Base-by-base conservation (phyloP, 306 rosid species). In the Prunus mume region DNA sequence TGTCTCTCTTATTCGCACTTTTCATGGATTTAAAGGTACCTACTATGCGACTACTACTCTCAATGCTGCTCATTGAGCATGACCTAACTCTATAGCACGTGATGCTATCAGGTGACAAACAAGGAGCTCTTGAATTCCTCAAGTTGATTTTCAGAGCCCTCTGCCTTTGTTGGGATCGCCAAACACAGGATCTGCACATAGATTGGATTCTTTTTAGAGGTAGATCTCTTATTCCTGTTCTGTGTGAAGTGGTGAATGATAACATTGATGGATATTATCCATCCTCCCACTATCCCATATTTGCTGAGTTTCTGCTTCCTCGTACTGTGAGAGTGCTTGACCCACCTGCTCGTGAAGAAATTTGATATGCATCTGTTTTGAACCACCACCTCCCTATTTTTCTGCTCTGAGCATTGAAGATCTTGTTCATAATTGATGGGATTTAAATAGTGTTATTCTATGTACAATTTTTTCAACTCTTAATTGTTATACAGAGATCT, bases 171-270 rank as follows among this genome's bases (percentile, higher is more conserved):
- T 96, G 99, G 99, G 99, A 96, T 88, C 90, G 99, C 38, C 99
- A 96, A 80, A 96, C 99, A 1, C 99, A 96, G 80, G 99, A 96
- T 87, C 93, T 96, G 58, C 99, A 92, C 76, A 28, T 89, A 54
- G 99, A 96, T 85, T 96, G 99, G 99, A 89, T 96, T 83, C 96
- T 96, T 75, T 96, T 91, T 92, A 88, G 98, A 85, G 99, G 99
- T 68, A 86, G 99, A 79, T 89, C 99, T 72, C 81, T 96, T 74
- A 82, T 89, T 88, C 99, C 99, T 52, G 98, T 92, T 72, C 79
- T 90, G 24, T 91, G 94, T 83, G 97, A 92, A 88, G 98, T 96
- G 83, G 96, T 96, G 79, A 91, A 75, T 76, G 94, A 92, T 85
- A 83, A 91, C 75, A 88, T 88, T 34, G 98, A 91, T 57, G 99